Percentiles rank a stretch among this genome's conserved stretches.
Conservation (phyloP, 192 early-diverging fungal genomes). For the Phlyctochytrium bullatum region DNA sequence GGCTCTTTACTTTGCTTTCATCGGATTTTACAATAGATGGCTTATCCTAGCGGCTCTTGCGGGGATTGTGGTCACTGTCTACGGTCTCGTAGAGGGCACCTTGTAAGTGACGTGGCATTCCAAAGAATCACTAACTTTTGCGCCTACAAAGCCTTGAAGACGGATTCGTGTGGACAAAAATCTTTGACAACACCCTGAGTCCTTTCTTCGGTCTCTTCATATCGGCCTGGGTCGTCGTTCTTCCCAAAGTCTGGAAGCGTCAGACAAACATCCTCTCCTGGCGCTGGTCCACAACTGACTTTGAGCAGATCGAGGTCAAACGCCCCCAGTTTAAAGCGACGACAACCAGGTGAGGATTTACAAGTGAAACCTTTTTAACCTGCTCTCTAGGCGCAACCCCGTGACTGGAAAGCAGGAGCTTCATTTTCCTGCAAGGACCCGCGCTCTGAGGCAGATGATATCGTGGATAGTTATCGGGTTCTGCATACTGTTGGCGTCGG, state of each 20-base stretch:
- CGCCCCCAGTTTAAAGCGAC: constrained; percentile 50
- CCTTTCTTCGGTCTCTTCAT: constrained; percentile 54
- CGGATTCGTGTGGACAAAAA: constrained; percentile 32
- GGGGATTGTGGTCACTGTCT: constrained; percentile 51
- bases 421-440: constrained; percentile 41
- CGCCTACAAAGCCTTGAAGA: constrained; percentile 15
- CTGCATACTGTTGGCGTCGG: constrained; percentile 25
- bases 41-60: constrained; percentile 35
- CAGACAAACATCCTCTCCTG: constrained; percentile 42
- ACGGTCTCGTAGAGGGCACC: constrained; percentile 34
- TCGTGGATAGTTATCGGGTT: constrained; percentile 44
- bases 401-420: constrained; percentile 52
- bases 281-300: constrained; percentile 52
- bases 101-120: not conserved
- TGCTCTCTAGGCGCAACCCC: constrained; percentile 19
- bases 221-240: constrained; percentile 49
- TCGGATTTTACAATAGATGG: constrained; percentile 58
- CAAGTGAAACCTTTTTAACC: not conserved
- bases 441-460: constrained; percentile 34
- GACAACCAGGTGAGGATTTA: constrained; percentile 4
- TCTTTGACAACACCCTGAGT: constrained; percentile 61
- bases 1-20: constrained; percentile 63
- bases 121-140: not conserved
- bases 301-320: constrained; percentile 43
- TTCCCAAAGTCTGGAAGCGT: constrained; percentile 49